Base-by-base conservation (phyloP, 441 rosid genomes). In the Geranium incanum region DNA sequence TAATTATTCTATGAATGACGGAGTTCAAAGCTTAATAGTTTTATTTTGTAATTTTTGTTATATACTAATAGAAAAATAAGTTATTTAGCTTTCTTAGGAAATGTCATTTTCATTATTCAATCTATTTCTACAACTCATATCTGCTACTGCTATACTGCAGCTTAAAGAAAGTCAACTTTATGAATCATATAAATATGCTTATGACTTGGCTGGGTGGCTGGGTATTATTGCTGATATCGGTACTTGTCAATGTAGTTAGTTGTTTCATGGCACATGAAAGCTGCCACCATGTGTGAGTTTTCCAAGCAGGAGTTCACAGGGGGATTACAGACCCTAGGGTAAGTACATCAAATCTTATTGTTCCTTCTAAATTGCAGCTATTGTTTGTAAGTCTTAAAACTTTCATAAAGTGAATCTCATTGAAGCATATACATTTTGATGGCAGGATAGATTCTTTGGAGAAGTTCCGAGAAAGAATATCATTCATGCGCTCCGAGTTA, bases 191-290 rank as follows among this genome's bases (percentile, higher is more conserved):
- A 19, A 3, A 38, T 67, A 36, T 0, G 36, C 6, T 5, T 9
- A 15, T 72, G 72, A 48, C 70, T 57, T 66, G 37, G 59, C 45
- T 66, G 37, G 66, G 68, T 67, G 37, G 59, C 45, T 66, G 37
- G 66, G 68, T 67, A 55, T 64, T 13, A 28, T 23, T 64, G 69
- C 48, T 15, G 37, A 64, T 16, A 4, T 75, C 36, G 70, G 19
- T 50, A 65, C 62, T 74, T 48, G 3, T 67, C 57, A 21, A 80
- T 83, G 79, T 90, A 95, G 98, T 75, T 95, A 80, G 99, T 95
- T 76, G 81, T 95, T 78, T 95, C 98, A 64, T 95, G 99, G 99
- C 96, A 90, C 83, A 95, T 95, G 99, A 89, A 92, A 73, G 98
- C 98, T 67, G 93, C 92, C 70, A 92, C 97, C 65, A 92, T 94